Conservation (phyloP, 306 rosid species). For the Rosa multiflora region DNA sequence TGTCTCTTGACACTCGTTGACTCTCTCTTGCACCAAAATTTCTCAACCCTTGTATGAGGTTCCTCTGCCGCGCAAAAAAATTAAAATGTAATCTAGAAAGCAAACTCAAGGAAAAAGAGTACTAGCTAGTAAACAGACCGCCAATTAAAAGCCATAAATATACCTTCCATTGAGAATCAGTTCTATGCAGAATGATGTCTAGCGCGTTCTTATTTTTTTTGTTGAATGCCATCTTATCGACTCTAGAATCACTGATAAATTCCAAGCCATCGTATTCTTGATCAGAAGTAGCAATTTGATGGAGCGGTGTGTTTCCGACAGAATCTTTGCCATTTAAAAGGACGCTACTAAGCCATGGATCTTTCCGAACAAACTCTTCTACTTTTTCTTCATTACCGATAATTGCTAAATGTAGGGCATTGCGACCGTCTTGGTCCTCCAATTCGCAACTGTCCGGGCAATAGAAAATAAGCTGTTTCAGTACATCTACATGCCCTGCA, state of each 20-base stretch:
- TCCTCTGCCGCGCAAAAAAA: too few relatives aligned
- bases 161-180: too few relatives aligned
- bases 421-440: neutral
- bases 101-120: too few relatives aligned
- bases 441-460: conserved; percentile 3
- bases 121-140: too few relatives aligned
- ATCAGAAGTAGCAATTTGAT: neutral
- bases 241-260: neutral
- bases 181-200: neutral
- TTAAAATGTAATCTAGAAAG: neutral
- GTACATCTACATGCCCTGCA: neutral
- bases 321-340: neutral
- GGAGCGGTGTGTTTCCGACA: neutral
- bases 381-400: fast-evolving
- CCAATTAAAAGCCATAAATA: neutral
- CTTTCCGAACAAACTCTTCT: too few relatives aligned
- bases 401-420: neutral
- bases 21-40: too few relatives aligned
- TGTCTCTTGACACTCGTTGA: too few relatives aligned
- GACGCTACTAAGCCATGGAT: neutral
- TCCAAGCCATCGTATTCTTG: neutral
- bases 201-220: neutral
- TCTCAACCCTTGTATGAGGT: too few relatives aligned
- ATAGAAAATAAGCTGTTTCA: neutral
- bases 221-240: neutral